phyloP scores from a whole-genome alignment of 306 rosid species.

The Quercus variabilis region DNA sequence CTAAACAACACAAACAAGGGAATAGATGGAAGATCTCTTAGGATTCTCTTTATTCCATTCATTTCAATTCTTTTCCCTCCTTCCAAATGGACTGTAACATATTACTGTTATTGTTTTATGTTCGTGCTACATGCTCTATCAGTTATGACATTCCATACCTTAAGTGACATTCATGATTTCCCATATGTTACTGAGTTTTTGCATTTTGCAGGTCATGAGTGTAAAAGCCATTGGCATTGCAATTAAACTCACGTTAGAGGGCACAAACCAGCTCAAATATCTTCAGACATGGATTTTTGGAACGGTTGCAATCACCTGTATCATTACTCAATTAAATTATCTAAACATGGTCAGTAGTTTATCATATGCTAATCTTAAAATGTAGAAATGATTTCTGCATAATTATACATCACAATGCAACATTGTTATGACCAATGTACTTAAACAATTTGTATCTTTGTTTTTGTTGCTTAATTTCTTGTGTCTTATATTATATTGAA shows the following conservation, averaged over 20 bases:
- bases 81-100: neutral
- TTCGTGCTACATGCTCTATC: neutral
- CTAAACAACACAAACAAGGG: too few relatives aligned
- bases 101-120: neutral
- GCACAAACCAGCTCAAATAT: constrained; percentile 59
- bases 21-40: too few relatives aligned
- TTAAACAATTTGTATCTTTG: neutral
- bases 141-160: neutral
- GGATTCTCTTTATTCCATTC: too few relatives aligned
- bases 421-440: neutral
- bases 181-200: constrained; percentile 3
- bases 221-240: constrained; percentile 89
- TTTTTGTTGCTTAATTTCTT: neutral
- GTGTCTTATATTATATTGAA: neutral
- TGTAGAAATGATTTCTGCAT: neutral
- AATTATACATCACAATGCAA: neutral
- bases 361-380: neutral
- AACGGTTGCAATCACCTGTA: constrained; percentile 67
- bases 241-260: constrained; percentile 79
- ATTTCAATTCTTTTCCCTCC: too few relatives aligned
- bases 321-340: constrained; percentile 72
- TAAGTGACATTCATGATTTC: constrained; percentile 2
- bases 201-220: constrained; percentile 71
- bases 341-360: constrained; percentile 66
- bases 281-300: constrained; percentile 84